phyloP scores from a whole-genome alignment of 371 early-diverging fungal genomes.

The Mucor plumbeus region DNA sequence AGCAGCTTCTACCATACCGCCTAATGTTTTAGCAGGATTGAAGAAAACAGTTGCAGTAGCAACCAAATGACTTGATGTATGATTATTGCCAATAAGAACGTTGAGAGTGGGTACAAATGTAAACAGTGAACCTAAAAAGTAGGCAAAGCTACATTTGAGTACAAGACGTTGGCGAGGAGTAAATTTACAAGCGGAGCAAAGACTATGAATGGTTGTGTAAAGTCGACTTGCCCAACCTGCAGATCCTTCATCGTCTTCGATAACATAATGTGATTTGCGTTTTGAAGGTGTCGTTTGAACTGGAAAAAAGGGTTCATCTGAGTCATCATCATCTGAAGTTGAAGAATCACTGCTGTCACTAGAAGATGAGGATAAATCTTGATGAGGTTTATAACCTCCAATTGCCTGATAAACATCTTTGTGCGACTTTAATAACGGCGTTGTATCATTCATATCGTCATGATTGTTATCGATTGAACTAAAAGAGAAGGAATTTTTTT shows the following conservation, averaged over 20 bases:
- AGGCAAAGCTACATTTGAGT: constrained; percentile 69
- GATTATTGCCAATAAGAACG: constrained; percentile 46
- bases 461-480: not conserved
- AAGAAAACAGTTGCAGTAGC: constrained; percentile 72
- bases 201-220: not conserved
- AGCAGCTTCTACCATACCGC: constrained; percentile 73
- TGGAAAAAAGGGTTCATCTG: constrained; percentile 44
- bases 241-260: constrained; percentile 9
- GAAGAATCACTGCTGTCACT: constrained; percentile 16
- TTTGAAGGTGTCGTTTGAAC: constrained; percentile 11
- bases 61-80: constrained; percentile 62
- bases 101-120: constrained; percentile 65
- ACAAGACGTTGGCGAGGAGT: constrained; percentile 50
- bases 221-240: constrained; percentile 6
- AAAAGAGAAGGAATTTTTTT: not conserved
- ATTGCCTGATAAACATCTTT: constrained; percentile 21
- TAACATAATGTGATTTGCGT: constrained; percentile 14
- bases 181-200: constrained; percentile 10
- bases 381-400: not conserved
- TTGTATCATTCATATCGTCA: constrained; percentile 21
- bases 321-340: constrained; percentile 30
- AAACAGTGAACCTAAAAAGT: constrained; percentile 63
- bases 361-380: constrained; percentile 8
- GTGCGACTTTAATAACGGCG: constrained; percentile 31
- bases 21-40: constrained; percentile 70